These are phyloP conservation scores for Saccharomyces kudriavzevii DNA, from an alignment of 805 yeast species.

Conservation along the genomic window DNA sequence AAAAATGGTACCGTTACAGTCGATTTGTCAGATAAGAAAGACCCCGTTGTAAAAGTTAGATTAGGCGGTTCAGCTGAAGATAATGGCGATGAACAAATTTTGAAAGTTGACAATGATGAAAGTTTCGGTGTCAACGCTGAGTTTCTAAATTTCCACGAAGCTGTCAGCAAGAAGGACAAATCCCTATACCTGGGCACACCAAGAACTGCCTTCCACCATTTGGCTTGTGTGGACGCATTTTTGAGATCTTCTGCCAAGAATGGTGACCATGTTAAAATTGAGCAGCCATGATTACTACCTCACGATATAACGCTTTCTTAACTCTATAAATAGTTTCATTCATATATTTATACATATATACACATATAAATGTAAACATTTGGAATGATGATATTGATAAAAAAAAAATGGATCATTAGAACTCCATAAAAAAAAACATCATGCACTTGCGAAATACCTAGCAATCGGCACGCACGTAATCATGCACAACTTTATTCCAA, in stretches of 20 bases:
- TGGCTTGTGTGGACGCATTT: conserved; percentile 83
- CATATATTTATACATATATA: neutral
- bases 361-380: neutral
- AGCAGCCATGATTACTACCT: conserved; percentile 11
- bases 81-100: conserved; percentile 24
- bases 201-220: conserved; percentile 79
- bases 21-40: conserved; percentile 46
- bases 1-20: conserved; percentile 64
- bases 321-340: neutral
- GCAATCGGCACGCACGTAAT: neutral
- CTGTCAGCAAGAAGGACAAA: conserved; percentile 59
- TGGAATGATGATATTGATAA: neutral
- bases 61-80: conserved; percentile 25
- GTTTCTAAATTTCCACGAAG: conserved; percentile 47
- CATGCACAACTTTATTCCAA: neutral
- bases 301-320: neutral
- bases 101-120: conserved; percentile 34
- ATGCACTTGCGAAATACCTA: too few relatives aligned
- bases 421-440: neutral
- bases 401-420: neutral
- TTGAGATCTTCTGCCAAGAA: conserved; percentile 54
- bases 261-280: conserved; percentile 45
- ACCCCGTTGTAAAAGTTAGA: conserved; percentile 32
- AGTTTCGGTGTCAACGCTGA: conserved; percentile 53
- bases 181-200: conserved; percentile 52